A percentile compares a stretch with the other conserved stretches of the same genome.
Evolutionary conservation across 805 yeast genomes (phyloP).

Genomic region (Cyberlindnera euphorbiae): DNA sequence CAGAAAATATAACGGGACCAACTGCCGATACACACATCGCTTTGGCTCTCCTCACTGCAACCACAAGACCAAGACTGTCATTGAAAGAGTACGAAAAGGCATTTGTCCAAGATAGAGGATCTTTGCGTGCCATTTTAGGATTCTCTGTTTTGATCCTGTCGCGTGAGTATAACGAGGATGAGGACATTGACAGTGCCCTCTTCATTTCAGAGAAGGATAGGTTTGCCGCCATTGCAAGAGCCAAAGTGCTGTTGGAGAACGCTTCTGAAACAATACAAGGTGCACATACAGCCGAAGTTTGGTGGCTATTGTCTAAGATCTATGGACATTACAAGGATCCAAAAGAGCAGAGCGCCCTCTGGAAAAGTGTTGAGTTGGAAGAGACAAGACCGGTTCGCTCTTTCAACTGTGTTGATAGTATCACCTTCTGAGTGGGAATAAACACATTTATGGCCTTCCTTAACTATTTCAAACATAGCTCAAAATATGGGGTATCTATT

Average conservation of each 20-base stretch:
- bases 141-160: slow-evolving; percentile 17
- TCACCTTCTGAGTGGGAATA: too few relatives aligned
- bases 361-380: slow-evolving; percentile 63
- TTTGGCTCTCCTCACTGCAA: slow-evolving; percentile 35
- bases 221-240: slow-evolving; percentile 48
- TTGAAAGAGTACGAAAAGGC: slow-evolving; percentile 60
- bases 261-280: slow-evolving; percentile 37
- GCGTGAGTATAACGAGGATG: neutral
- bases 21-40: slow-evolving; percentile 45
- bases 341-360: slow-evolving; percentile 43
- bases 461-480: too few relatives aligned
- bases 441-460: too few relatives aligned
- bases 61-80: slow-evolving; percentile 35
- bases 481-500: too few relatives aligned
- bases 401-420: slow-evolving; percentile 1
- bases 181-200: slow-evolving; percentile 6
- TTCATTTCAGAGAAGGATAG: slow-evolving; percentile 54
- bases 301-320: slow-evolving; percentile 62
- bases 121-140: slow-evolving; percentile 18
- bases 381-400: slow-evolving; percentile 53
- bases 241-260: slow-evolving; percentile 34
- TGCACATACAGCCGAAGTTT: slow-evolving; percentile 50
- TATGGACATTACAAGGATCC: slow-evolving; percentile 57
- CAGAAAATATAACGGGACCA: slow-evolving; percentile 45
- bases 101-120: slow-evolving; percentile 10